Percentiles rank a stretch among this genome's conserved stretches.
phyloP scores from a whole-genome alignment of 2,329 filamentous ascomycete genomes.

The Xylariaceae sp. region DNA sequence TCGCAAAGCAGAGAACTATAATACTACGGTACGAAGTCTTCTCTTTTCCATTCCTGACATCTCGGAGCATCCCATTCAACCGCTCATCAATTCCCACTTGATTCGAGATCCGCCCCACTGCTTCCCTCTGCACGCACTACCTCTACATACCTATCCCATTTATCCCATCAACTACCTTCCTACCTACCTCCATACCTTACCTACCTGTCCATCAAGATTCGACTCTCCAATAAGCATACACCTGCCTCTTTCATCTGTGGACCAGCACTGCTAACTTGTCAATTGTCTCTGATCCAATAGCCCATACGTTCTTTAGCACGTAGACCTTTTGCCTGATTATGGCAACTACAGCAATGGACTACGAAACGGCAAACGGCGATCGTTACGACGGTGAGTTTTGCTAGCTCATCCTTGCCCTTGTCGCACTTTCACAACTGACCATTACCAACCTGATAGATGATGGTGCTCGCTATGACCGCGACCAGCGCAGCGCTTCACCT shows the following conservation, averaged over 20 bases:
- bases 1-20: too few relatives aligned
- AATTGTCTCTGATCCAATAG: conserved; percentile 14
- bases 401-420: background rate
- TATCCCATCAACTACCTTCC: too few relatives aligned
- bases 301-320: too few relatives aligned
- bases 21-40: background rate
- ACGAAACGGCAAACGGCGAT: conserved; percentile 62
- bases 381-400: conserved; percentile 56
- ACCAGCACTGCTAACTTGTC: conserved; percentile 17
- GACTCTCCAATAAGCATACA: too few relatives aligned
- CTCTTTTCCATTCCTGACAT: background rate
- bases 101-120: conserved; percentile 2
- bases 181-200: conserved; percentile 4
- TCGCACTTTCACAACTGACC: conserved; percentile 4
- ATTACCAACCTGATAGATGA: too few relatives aligned
- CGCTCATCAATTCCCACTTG: background rate
- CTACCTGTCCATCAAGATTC: too few relatives aligned
- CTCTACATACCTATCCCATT: conserved; percentile 4
- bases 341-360: conserved; percentile 65
- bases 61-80: background rate
- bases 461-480: conserved; percentile 59
- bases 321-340: conserved; percentile 37
- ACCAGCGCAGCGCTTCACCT: conserved; percentile 61
- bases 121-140: conserved; percentile 2
- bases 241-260: conserved; percentile 5